Conservation (phyloP, 1,284 basidiomycete species). For the Leccinum subfulvum region DNA sequence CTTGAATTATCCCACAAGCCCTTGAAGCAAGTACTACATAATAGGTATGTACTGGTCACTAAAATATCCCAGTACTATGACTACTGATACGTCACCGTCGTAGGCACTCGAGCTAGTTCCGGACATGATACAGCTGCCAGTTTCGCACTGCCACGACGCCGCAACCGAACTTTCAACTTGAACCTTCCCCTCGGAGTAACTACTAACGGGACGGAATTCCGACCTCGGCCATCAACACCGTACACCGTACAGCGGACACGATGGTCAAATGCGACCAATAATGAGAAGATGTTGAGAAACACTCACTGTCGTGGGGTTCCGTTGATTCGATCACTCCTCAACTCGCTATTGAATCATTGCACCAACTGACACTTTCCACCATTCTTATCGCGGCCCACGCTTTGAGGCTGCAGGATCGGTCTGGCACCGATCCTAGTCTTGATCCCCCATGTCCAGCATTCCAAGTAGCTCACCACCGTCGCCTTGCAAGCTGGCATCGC, state of each 20-base stretch:
- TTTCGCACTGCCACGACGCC: not conserved
- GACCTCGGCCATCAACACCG: not conserved
- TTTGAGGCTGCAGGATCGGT: not conserved
- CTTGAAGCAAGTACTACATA: too few species aligned
- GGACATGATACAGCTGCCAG: not conserved
- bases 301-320: not conserved
- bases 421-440: not conserved
- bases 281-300: not conserved
- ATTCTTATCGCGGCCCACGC: not conserved
- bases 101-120: too few species aligned
- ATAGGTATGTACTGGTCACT: too few species aligned
- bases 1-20: too few species aligned
- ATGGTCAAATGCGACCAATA: too few species aligned
- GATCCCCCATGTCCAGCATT: not conserved
- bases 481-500: not conserved
- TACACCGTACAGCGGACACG: not conserved
- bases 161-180: not conserved
- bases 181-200: not conserved
- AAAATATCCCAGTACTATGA: too few species aligned
- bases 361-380: not conserved
- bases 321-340: not conserved
- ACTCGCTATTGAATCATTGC: not conserved
- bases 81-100: too few species aligned
- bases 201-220: not conserved
- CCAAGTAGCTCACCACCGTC: not conserved